Evolutionary conservation across 1,284 basidiomycete genomes (phyloP).

Genomic region (Ceratobasidium theobromae): DNA sequence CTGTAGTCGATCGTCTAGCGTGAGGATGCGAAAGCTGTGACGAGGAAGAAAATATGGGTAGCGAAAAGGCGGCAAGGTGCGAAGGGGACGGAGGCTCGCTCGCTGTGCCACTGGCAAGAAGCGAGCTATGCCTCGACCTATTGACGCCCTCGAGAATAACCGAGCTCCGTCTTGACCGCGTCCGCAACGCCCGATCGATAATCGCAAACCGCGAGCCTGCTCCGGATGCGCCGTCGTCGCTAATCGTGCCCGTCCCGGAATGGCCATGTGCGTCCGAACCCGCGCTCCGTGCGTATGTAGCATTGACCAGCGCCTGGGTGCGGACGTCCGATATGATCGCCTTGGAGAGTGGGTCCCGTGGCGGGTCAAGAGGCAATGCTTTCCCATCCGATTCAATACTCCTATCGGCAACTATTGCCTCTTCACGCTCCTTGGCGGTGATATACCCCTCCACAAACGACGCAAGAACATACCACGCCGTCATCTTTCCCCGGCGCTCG

Average conservation of each 20-base stretch:
- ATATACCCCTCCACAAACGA: slow-evolving; percentile 28
- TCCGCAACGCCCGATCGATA: slow-evolving; percentile 10
- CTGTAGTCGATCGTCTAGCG: background rate
- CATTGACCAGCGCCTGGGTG: slow-evolving; percentile 12
- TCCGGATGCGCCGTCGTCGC: background rate
- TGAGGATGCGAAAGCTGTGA: background rate
- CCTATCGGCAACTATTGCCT: background rate
- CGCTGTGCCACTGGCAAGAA: background rate
- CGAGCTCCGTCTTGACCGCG: slow-evolving; percentile 1
- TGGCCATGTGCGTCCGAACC: too few species aligned
- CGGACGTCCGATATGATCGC: too few species aligned
- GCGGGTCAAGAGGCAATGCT: too few species aligned
- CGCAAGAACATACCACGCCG: slow-evolving; percentile 23
- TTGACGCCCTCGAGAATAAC: background rate
- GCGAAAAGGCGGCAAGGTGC: background rate
- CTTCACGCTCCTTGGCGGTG: background rate
- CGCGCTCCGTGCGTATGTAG: background rate
- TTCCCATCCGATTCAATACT: background rate
- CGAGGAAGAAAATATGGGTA: background rate
- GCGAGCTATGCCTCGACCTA: slow-evolving; percentile 9
- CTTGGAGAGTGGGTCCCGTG: too few species aligned
- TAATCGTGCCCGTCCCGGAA: background rate
- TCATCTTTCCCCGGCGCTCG: background rate
- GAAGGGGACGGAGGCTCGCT: slow-evolving; percentile 26
- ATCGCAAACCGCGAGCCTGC: background rate